These are phyloP conservation scores for Helotiales sp. DNA, from an alignment of 2,329 filamentous ascomycete species.

Conservation along the genomic window DNA sequence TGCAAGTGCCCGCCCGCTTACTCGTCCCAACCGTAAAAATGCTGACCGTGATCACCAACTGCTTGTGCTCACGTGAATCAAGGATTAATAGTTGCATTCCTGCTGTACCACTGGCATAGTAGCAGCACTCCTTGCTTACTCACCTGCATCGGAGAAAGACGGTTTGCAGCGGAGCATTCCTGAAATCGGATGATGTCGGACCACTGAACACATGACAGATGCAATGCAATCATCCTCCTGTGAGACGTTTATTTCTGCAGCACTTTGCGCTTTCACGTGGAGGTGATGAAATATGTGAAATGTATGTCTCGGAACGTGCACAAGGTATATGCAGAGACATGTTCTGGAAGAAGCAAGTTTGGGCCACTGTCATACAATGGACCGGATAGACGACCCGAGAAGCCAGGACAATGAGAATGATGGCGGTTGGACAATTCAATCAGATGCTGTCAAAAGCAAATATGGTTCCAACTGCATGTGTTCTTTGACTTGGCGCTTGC, in stretches of 20 bases:
- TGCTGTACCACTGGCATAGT: slow-evolving; percentile 1
- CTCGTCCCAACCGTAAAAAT: neutral
- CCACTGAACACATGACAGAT: neutral
- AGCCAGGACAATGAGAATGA: neutral
- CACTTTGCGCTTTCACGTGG: neutral
- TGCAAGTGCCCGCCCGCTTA: slow-evolving; percentile 1
- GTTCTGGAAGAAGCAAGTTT: slow-evolving; percentile 2
- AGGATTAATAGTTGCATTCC: slow-evolving; percentile 12
- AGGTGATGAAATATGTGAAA: neutral
- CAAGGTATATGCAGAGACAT: neutral
- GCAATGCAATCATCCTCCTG: neutral
- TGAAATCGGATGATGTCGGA: slow-evolving; percentile 1
- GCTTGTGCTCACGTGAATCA: slow-evolving; percentile 15
- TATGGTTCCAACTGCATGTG: neutral
- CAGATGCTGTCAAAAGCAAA: neutral
- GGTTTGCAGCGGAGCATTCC: slow-evolving; percentile 13
- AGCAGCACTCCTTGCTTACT: slow-evolving; percentile 1
- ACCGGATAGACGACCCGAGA: neutral
- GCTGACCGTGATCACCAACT: neutral
- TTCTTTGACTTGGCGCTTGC: neutral
- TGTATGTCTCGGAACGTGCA: neutral
- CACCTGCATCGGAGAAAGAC: slow-evolving; percentile 14
- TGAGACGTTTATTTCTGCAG: neutral
- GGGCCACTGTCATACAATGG: neutral
- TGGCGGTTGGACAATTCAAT: neutral